phyloP scores from a whole-genome alignment of 2,329 filamentous ascomycete species.

The Didymosphaeria variabile region DNA sequence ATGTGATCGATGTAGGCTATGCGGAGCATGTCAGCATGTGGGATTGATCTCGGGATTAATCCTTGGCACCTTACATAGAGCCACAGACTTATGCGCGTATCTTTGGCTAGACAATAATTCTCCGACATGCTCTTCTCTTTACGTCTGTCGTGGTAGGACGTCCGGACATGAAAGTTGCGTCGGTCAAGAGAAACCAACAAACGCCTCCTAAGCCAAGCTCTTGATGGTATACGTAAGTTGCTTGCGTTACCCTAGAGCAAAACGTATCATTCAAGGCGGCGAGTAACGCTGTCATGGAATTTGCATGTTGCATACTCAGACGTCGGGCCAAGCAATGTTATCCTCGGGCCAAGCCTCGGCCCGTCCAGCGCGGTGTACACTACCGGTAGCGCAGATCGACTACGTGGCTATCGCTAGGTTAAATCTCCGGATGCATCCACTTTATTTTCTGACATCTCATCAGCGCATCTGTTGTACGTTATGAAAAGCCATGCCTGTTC shows the following conservation, averaged over 20 bases:
- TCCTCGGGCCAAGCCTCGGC: slow-evolving; percentile 8
- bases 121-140: neutral
- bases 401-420: neutral
- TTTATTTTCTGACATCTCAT: slow-evolving; percentile 4
- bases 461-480: neutral
- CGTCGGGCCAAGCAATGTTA: neutral
- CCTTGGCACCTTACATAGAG: neutral
- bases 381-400: neutral
- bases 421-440: neutral
- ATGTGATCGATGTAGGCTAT: neutral
- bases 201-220: neutral
- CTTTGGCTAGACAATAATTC: neutral
- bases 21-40: neutral
- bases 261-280: neutral
- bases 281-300: neutral
- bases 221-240: neutral
- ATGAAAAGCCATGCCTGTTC: neutral
- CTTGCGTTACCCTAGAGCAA: neutral
- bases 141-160: neutral
- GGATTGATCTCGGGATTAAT: neutral
- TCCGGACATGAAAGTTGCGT: neutral
- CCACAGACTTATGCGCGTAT: neutral
- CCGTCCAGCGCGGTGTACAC: neutral
- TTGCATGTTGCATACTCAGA: neutral
- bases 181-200: neutral